Conservation (phyloP, 202 grass and related monocot genomes). For the Schoenoplectus triqueter region DNA sequence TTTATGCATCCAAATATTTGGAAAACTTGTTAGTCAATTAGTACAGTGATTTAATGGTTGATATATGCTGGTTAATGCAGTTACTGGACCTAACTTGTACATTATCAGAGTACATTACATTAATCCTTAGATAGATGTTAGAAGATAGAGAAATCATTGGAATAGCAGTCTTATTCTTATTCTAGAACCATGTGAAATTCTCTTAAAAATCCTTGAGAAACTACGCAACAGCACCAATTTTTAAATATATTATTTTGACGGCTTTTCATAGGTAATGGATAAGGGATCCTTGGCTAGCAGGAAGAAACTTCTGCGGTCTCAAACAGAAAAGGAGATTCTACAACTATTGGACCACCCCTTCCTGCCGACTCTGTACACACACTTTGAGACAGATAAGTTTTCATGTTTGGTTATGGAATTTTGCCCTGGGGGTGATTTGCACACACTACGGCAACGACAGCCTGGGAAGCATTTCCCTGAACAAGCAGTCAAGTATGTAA, state of each 20-base stretch:
- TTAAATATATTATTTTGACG: neutral
- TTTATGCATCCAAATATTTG: neutral
- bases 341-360: slow-evolving; percentile 84
- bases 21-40: neutral
- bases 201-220: neutral
- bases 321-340: slow-evolving; percentile 87
- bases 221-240: too few species aligned
- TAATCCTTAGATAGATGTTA: slow-evolving; percentile 6
- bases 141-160: neutral
- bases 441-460: slow-evolving; percentile 75
- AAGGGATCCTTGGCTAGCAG: slow-evolving; percentile 70
- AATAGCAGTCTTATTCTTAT: neutral
- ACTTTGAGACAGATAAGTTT: slow-evolving; percentile 92
- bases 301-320: slow-evolving; percentile 79
- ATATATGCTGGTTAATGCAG: neutral
- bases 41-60: neutral
- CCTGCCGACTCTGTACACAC: slow-evolving; percentile 77
- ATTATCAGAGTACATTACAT: neutral
- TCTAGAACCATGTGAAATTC: neutral
- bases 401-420: slow-evolving; percentile 91
- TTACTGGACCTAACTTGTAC: neutral
- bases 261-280: slow-evolving; percentile 52
- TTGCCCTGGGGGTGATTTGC: slow-evolving; percentile 83
- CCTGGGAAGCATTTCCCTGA: slow-evolving; percentile 85
- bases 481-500: slow-evolving; percentile 90